Percentiles rank a stretch among this genome's conserved stretches.
These are phyloP conservation scores for Xerocomus potaroensis DNA, from an alignment of 768 basidiomycete genomes.

Conservation along the genomic window DNA sequence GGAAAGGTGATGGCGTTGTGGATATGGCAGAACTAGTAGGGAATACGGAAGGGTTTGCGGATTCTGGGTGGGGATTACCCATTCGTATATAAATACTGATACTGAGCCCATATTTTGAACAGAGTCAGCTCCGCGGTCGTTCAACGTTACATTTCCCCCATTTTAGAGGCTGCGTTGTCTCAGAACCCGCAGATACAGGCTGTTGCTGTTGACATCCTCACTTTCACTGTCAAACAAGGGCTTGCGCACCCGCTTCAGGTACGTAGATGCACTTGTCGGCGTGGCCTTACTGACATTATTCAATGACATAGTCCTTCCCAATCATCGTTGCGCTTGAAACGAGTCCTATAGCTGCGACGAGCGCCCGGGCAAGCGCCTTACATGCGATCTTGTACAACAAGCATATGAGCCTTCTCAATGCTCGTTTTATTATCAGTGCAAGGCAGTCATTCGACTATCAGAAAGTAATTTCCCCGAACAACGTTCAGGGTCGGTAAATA, in stretches of 20 bases:
- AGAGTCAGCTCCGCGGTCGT: slow-evolving; percentile 94
- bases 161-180: slow-evolving; percentile 78
- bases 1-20: slow-evolving; percentile 41
- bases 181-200: slow-evolving; percentile 66
- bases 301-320: slow-evolving; percentile 70
- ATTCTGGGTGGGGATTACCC: slow-evolving; percentile 75
- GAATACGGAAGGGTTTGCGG: slow-evolving; percentile 92
- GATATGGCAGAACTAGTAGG: slow-evolving; percentile 95
- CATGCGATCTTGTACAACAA: slow-evolving; percentile 84
- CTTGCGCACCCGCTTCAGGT: slow-evolving; percentile 92
- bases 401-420: slow-evolving; percentile 85
- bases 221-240: slow-evolving; percentile 92
- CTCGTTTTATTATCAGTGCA: slow-evolving; percentile 78
- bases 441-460: slow-evolving; percentile 83
- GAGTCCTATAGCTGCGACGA: slow-evolving; percentile 53
- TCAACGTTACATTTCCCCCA: slow-evolving; percentile 83
- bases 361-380: slow-evolving; percentile 71
- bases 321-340: slow-evolving; percentile 94
- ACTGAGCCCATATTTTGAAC: slow-evolving; percentile 5
- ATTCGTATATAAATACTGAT: not conserved
- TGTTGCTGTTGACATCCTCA: slow-evolving; percentile 85
- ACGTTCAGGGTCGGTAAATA: slow-evolving; percentile 47
- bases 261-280: slow-evolving; percentile 16
- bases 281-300: not conserved
- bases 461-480: slow-evolving; percentile 44